These are phyloP conservation scores for Colletotrichum sublineola DNA, from an alignment of 2,329 filamentous ascomycete species.

Conservation along the genomic window DNA sequence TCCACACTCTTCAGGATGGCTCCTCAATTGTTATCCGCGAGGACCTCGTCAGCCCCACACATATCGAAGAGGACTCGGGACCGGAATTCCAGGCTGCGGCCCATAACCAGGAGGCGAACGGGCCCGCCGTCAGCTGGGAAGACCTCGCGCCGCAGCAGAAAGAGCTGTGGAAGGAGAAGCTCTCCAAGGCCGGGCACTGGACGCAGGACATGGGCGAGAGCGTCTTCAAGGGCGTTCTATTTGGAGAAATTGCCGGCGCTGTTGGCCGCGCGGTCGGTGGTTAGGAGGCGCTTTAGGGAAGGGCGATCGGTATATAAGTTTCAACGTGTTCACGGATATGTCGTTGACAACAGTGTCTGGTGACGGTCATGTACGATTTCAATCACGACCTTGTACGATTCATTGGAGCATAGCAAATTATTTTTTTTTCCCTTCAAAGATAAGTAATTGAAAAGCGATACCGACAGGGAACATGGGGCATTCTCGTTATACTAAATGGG, in stretches of 20 bases:
- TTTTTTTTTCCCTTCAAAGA: neutral
- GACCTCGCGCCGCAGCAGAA: conserved; percentile 74
- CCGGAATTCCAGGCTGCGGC: conserved; percentile 56
- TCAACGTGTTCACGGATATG: conserved; percentile 27
- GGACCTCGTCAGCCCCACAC: conserved; percentile 45
- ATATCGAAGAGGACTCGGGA: conserved; percentile 43
- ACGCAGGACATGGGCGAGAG: conserved; percentile 82
- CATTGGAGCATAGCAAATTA: neutral
- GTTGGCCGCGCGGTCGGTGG: conserved; percentile 64
- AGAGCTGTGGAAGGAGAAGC: conserved; percentile 75
- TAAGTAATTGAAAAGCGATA: neutral
- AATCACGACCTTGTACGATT: conserved; percentile 36
- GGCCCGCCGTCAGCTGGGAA: conserved; percentile 76
- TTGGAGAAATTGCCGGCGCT: conserved; percentile 76
- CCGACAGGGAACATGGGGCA: no score
- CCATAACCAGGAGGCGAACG: conserved; percentile 63
- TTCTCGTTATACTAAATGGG: no score
- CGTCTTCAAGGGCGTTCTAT: conserved; percentile 82
- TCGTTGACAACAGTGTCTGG: conserved; percentile 16
- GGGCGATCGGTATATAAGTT: neutral
- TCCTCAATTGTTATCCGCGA: conserved; percentile 56
- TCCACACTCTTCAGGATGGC: conserved; percentile 47
- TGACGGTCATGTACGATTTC: conserved; percentile 25
- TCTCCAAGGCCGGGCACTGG: conserved; percentile 82
- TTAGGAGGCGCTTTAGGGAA: neutral